Conservation (phyloP, 345 rosid species). For the Populus pruinosa region DNA sequence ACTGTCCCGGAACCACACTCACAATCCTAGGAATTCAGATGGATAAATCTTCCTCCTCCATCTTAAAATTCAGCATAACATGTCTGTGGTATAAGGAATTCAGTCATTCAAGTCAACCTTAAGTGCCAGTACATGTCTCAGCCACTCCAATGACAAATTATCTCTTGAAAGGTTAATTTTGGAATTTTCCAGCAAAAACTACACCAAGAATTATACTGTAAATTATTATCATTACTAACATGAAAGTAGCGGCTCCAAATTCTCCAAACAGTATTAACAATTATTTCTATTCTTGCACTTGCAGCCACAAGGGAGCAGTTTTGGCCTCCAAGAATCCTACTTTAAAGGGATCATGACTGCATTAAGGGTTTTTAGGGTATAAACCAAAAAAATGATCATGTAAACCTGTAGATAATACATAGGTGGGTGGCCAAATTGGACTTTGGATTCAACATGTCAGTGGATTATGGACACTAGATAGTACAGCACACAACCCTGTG, state of each 20-base stretch:
- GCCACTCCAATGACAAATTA: neutral
- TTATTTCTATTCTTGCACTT: neutral
- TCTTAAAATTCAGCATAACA: neutral
- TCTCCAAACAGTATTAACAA: neutral
- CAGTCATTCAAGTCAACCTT: neutral
- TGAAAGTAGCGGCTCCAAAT: neutral
- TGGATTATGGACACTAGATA: neutral
- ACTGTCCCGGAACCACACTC: neutral
- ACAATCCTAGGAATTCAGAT: neutral
- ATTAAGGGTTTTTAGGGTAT: neutral
- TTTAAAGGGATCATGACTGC: neutral
- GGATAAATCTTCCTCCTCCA: neutral
- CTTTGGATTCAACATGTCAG: neutral
- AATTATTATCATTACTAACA: neutral
- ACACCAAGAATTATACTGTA: neutral
- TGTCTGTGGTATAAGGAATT: neutral
- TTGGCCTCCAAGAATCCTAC: neutral
- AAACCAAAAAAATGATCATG: neutral
- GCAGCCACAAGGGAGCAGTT: neutral
- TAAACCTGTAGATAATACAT: neutral
- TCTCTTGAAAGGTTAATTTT: neutral
- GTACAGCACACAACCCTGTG: neutral
- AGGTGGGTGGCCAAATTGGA: neutral
- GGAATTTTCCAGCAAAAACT: neutral
- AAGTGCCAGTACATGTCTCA: neutral